phyloP scores from a whole-genome alignment of 805 yeast genomes.

The Cyberlindnera galapagoensis region DNA sequence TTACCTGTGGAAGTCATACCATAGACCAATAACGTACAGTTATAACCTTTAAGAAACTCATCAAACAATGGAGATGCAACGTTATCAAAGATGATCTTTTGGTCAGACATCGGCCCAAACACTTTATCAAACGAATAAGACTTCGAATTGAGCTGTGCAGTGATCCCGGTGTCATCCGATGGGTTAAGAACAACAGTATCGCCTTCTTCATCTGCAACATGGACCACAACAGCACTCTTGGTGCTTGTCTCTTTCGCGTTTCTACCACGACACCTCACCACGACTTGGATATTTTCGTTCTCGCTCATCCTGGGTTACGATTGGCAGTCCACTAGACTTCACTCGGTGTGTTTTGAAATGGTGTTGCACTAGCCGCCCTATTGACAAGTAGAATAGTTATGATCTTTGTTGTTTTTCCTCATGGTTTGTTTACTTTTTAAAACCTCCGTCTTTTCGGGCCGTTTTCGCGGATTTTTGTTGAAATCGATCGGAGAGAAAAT shows the following conservation, averaged over 20 bases:
- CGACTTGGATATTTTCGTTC: constrained; percentile 50
- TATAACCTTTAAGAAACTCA: constrained; percentile 70
- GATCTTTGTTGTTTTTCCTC: constrained; percentile 1
- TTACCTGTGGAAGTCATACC: constrained; percentile 94
- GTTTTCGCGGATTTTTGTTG: constrained; percentile 2
- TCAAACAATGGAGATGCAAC: constrained; percentile 59
- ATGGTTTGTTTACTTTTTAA: constrained; percentile 5
- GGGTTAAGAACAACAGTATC: constrained; percentile 43
- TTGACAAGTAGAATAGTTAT: no score
- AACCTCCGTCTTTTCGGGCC: not conserved
- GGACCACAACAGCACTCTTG: constrained; percentile 55
- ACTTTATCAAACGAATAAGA: constrained; percentile 73
- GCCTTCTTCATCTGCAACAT: constrained; percentile 40
- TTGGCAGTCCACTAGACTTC: no score
- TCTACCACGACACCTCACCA: constrained; percentile 58
- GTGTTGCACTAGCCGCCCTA: no score
- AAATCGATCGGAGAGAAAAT: no score
- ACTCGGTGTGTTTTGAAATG: no score
- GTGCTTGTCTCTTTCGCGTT: constrained; percentile 50
- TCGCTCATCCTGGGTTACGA: no score
- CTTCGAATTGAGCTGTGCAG: constrained; percentile 39
- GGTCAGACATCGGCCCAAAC: constrained; percentile 79
- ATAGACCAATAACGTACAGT: constrained; percentile 79
- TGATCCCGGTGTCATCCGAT: constrained; percentile 31
- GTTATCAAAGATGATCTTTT: constrained; percentile 54